Conservation (phyloP, 2,329 filamentous ascomycete species). For the Coniochaeta sp. region DNA sequence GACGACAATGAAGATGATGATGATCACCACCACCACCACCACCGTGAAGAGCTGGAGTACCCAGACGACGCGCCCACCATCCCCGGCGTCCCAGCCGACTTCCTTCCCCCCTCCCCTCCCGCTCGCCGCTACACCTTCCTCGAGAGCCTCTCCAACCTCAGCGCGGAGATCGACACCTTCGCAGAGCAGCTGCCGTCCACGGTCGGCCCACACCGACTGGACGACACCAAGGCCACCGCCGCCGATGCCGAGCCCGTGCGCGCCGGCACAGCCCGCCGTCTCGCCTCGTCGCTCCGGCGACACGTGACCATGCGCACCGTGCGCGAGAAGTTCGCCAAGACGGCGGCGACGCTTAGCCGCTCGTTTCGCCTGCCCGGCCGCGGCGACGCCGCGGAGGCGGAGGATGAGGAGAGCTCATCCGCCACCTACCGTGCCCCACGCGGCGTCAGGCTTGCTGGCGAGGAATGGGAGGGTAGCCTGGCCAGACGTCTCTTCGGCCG, state of each 20-base stretch:
- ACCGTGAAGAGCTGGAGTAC: background rate
- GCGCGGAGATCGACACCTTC: background rate
- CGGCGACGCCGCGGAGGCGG: background rate
- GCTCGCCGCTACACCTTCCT: background rate
- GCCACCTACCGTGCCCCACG: too few relatives aligned
- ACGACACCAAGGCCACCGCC: background rate
- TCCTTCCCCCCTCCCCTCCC: background rate
- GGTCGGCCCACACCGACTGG: background rate
- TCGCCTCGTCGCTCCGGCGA: background rate
- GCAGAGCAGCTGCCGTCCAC: background rate
- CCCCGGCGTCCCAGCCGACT: background rate
- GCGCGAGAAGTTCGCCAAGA: background rate
- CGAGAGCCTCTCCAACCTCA: background rate
- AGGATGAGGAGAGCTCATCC: too few relatives aligned
- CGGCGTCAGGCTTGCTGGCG: background rate
- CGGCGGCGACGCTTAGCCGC: background rate
- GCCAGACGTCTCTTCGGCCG: background rate
- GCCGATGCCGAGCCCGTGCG: background rate
- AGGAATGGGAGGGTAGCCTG: background rate
- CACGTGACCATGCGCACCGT: background rate
- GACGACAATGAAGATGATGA: too few relatives aligned
- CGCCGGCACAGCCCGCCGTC: background rate
- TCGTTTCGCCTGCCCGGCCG: background rate
- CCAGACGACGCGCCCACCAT: background rate
- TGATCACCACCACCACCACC: too few relatives aligned